Conservation (phyloP, 2,329 filamentous ascomycete species). For the Calonectria pauciramosa region DNA sequence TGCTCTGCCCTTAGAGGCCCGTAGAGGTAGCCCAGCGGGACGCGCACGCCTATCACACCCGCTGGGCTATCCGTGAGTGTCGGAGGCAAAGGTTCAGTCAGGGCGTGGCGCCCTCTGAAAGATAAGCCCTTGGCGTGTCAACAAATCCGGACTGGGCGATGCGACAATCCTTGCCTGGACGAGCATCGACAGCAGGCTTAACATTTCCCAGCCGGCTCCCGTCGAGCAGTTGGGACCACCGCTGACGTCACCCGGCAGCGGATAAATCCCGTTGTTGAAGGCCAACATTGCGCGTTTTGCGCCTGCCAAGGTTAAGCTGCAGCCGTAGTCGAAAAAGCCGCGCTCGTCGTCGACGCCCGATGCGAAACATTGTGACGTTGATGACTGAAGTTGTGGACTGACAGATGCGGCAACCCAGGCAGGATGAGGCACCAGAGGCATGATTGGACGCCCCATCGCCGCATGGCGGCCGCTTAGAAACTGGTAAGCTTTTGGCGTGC, state of each 20-base stretch:
- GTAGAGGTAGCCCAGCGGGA: conserved; percentile 14
- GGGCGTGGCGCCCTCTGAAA: background rate
- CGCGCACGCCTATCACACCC: conserved; percentile 30
- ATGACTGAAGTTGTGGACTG: background rate
- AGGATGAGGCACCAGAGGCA: background rate
- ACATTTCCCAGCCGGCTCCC: conserved; percentile 8
- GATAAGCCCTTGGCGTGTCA: conserved; percentile 25
- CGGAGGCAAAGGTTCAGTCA: conserved; percentile 14
- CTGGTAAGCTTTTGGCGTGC: conserved; percentile 1
- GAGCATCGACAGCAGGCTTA: conserved; percentile 25
- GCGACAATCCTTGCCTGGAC: conserved; percentile 32
- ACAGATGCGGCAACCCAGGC: background rate
- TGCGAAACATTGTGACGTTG: conserved; percentile 14
- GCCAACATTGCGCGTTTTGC: conserved; percentile 16
- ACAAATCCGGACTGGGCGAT: conserved; percentile 3
- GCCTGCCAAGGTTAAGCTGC: conserved; percentile 18
- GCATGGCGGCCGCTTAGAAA: background rate
- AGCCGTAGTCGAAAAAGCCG: background rate
- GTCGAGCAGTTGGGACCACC: conserved; percentile 8
- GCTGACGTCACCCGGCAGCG: conserved; percentile 42
- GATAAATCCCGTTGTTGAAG: background rate
- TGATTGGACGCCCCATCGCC: conserved; percentile 11
- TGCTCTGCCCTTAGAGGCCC: background rate
- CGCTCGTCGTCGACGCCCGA: background rate
- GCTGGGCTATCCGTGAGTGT: conserved; percentile 12